Conservation (phyloP, 805 yeast species). For the Priceomyces haplophilus region DNA sequence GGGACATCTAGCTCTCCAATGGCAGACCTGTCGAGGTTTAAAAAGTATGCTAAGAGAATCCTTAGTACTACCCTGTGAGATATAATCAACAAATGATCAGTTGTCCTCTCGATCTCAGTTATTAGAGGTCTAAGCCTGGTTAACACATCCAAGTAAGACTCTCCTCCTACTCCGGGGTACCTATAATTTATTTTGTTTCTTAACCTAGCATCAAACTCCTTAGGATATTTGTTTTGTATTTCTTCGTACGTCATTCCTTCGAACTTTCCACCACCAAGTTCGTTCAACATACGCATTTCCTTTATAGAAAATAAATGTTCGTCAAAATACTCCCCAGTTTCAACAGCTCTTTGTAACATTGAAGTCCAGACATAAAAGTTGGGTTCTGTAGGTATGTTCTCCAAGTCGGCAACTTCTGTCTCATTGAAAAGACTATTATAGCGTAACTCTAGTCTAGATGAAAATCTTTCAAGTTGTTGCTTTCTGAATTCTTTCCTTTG, state of each 20-base stretch:
- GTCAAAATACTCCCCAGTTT: constrained; percentile 74
- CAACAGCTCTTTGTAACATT: constrained; percentile 73
- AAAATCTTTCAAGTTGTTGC: constrained; percentile 54
- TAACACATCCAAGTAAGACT: constrained; percentile 89
- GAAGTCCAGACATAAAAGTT: constrained; percentile 91
- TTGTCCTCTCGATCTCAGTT: constrained; percentile 88
- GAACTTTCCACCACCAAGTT: constrained; percentile 86
- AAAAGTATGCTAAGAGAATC: constrained; percentile 80
- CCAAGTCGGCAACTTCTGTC: constrained; percentile 16
- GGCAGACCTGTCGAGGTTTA: constrained; percentile 74
- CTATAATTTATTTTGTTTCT: constrained; percentile 79
- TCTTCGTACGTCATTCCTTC: constrained; percentile 93
- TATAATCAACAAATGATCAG: constrained; percentile 77
- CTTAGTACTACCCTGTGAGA: constrained; percentile 92
- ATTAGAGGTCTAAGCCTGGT: constrained; percentile 86
- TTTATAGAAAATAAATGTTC: constrained; percentile 74
- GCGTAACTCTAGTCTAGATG: constrained; percentile 43
- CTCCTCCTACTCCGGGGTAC: constrained; percentile 98
- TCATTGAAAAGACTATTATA: constrained; percentile 29
- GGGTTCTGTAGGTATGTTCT: constrained; percentile 51
- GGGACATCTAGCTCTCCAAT: constrained; percentile 93
- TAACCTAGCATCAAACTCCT: constrained; percentile 74
- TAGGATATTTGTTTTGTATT: constrained; percentile 67
- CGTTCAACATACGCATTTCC: constrained; percentile 91
- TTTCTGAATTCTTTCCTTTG: constrained; percentile 69